These are phyloP conservation scores for Porphyrellus cyaneotinctus DNA, from an alignment of 768 basidiomycete genomes.

Conservation along the genomic window DNA sequence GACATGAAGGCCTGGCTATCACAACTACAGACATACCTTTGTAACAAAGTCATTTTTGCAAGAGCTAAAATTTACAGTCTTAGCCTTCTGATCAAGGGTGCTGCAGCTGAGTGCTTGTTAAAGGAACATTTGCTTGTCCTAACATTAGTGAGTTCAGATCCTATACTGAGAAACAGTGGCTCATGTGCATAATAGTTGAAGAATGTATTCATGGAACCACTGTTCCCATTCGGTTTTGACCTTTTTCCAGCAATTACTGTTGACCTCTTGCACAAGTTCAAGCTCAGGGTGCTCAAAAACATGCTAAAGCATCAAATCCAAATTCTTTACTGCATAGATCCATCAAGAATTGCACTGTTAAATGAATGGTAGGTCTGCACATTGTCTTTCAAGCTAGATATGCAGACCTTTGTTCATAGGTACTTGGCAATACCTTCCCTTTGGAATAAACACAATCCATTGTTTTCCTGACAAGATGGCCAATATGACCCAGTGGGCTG, in stretches of 20 bases:
- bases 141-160: not conserved
- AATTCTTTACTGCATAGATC: not conserved
- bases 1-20: not conserved
- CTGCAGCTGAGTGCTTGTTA: not conserved
- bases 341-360: not conserved
- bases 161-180: too few relatives aligned
- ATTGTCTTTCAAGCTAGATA: too few relatives aligned
- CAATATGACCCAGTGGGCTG: slow-evolving; percentile 33
- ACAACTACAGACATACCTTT: not conserved
- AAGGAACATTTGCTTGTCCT: not conserved
- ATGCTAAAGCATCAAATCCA: not conserved
- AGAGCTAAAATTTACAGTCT: not conserved
- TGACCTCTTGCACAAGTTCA: not conserved
- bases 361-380: not conserved
- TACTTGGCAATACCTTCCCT: not conserved
- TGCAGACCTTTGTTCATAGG: too few relatives aligned
- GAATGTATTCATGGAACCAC: not conserved
- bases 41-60: not conserved
- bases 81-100: not conserved
- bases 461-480: slow-evolving; percentile 34
- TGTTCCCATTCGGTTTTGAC: not conserved
- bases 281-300: too few relatives aligned
- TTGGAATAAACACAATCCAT: slow-evolving; percentile 23
- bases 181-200: too few relatives aligned
- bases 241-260: not conserved